Evolutionary conservation across 2,329 filamentous ascomycete species (phyloP), one percentile per base, ranked within the genome.

Genomic region (Cladorrhinum sp.): DNA sequence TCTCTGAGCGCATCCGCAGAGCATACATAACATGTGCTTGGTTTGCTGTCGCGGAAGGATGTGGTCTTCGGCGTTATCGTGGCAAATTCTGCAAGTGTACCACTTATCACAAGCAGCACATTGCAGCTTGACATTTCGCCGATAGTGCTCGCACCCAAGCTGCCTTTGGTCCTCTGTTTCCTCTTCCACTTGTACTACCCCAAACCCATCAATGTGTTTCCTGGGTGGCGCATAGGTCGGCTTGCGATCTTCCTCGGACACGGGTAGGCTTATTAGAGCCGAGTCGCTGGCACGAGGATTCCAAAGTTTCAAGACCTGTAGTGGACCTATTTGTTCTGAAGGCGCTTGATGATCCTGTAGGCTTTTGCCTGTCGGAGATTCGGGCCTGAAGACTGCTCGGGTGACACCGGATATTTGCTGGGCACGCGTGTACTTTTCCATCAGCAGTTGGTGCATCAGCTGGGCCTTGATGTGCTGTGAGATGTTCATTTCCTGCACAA

Each of bases 1-100:
- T 59, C 85, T 85, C 69, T 99, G 95, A 1, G 95, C 88, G 59
- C 89, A 91, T 6, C 87, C 86, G 73, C 95, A 99, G 25, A 92
- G 81, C 95, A 99, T 99, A 74, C 95, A 99, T 5, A 99, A 83
- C 95, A 99, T 99, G 69, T 97, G 89, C 73, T 88, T 89, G 7
- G 93, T 99, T 68, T 91, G 89, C 67, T 87, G 88, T 55, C 95
- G 86, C 67, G 93, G 85, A 59, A 99, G 79, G 62, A 79, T 81
- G 73, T 96, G 92, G 67, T 91, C 86, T 69, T 97, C 91, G 8
- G 79, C 83, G 53, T 87, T 85, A 72, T 99, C 92, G 71, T 99
- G 95, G 71, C 95, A 99, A 71, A 98, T 89, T 18, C 95, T 88
- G 73, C 95, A 99, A 0, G 93, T 91, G 71, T 97, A 96, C 95